Conservation (phyloP, 495 filamentous ascomycete species). For the Chaetomium tenue region DNA sequence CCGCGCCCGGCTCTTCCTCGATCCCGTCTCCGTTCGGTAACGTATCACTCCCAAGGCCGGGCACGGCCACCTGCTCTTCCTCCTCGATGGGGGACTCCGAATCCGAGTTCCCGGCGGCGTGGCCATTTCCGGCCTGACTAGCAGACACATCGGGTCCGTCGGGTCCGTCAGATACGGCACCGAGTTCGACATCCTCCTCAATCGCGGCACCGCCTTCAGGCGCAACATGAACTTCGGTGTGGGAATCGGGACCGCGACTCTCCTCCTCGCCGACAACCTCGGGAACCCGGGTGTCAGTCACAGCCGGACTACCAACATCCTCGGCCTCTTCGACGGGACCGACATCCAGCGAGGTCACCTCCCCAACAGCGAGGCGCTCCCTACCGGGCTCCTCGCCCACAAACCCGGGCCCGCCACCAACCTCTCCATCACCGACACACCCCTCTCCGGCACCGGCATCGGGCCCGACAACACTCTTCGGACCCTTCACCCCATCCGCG, state of each 20-base stretch:
- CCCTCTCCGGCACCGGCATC: background rate
- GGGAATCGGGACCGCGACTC: background rate
- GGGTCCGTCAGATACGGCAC: background rate
- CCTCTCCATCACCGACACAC: background rate
- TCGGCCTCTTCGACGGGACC: conserved; percentile 6
- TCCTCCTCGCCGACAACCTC: background rate
- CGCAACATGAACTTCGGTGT: background rate
- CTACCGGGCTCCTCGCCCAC: background rate
- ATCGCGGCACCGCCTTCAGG: background rate
- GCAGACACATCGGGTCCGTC: background rate
- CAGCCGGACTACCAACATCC: too few species aligned
- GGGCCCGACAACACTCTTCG: background rate
- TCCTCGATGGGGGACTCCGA: background rate
- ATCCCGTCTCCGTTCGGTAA: background rate
- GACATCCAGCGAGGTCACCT: background rate
- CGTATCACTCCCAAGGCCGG: background rate
- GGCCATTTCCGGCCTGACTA: too few species aligned
- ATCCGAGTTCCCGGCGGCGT: background rate
- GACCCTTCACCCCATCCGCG: background rate
- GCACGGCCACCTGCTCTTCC: background rate
- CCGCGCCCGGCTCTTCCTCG: background rate
- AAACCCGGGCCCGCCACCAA: background rate
- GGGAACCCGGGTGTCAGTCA: background rate
- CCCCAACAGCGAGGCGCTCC: background rate
- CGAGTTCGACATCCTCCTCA: background rate